Base-by-base conservation (phyloP, 495 filamentous ascomycete species). In the Aspergillus panamensis region DNA sequence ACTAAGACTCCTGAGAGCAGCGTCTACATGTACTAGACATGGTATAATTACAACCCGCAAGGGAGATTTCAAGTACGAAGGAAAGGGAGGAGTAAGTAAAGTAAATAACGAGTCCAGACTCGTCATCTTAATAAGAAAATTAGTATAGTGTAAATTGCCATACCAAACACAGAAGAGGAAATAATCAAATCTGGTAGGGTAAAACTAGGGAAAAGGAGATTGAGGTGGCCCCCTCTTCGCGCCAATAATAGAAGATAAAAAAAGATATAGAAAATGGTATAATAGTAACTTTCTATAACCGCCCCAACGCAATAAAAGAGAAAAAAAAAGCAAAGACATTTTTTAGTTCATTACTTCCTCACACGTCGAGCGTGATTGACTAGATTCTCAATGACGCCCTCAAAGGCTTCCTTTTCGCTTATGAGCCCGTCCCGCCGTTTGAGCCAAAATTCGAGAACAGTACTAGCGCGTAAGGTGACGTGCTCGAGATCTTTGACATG, bases 341-440 rank as follows among this genome's bases (percentile, higher is more conserved):
- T 53, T 48, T 44, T 16, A 13, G 42, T 57, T 56, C 58, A 63
- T 66, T 69, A 82, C 72, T 92, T 94, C 67, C 94, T 79, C 48
- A 90, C 86, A 68, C 92, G 90, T 73, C 91, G 80, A 8, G 95
- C 94, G 77, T 96, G 94, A 71, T 88, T 94, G 43, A 99, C 94
- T 57, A 99, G 74, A 69, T 97, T 96, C 75, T 97, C 95, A 79
- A 99, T 96, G 8, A 99, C 94, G 0, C 89, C 90, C 66, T 99
- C 94, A 77, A 99, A 97, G 6, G 91, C 90, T 73, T 97, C 93
- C 63, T 95, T 89, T 61, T 99, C 93, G 29, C 88, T 85, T 53
- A 95, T 76, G 53, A 92, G 88, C 52, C 88, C 87, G 66, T 96
- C 92, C 32, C 85, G 85, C 62, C 86, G 78, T 78, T 87, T 88